Conservation (phyloP, 495 filamentous ascomycete genomes). For the Chaetomidium leptoderma region DNA sequence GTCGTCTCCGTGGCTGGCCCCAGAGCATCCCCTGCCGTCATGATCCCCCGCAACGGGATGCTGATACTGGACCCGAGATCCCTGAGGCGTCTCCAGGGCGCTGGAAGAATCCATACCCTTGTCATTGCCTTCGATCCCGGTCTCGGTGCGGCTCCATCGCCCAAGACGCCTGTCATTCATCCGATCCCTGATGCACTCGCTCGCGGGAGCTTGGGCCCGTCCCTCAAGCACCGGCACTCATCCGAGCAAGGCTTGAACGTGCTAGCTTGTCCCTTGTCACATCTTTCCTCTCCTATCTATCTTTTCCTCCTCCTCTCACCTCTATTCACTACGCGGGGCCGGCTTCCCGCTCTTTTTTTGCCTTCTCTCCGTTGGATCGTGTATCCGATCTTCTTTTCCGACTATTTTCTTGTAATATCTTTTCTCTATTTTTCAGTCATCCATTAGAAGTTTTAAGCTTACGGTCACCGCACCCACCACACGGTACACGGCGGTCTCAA, state of each 20-base stretch:
- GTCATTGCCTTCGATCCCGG: slow-evolving; percentile 13
- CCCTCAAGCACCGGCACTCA: slow-evolving; percentile 28
- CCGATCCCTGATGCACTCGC: slow-evolving; percentile 22
- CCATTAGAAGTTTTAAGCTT: no score
- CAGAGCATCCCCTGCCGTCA: slow-evolving; percentile 5
- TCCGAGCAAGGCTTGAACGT: slow-evolving; percentile 24
- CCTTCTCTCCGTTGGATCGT: slow-evolving; percentile 14
- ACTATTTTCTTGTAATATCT: slow-evolving; percentile 10
- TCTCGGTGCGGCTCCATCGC: slow-evolving; percentile 15
- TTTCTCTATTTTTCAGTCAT: background rate
- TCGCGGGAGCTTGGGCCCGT: slow-evolving; percentile 21
- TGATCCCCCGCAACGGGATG: slow-evolving; percentile 14
- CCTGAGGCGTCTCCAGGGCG: slow-evolving; percentile 19
- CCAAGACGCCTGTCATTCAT: slow-evolving; percentile 10
- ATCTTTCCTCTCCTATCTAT: slow-evolving; percentile 17
- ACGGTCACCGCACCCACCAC: background rate
- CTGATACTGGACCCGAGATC: slow-evolving; percentile 17
- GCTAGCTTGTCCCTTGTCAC: slow-evolving; percentile 35
- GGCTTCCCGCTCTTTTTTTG: slow-evolving; percentile 14
- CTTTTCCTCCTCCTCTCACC: slow-evolving; percentile 1
- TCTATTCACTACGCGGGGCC: slow-evolving; percentile 27
- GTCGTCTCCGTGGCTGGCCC: background rate
- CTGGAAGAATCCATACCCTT: slow-evolving; percentile 22
- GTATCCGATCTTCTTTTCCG: slow-evolving; percentile 1
- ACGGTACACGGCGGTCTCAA: background rate